Percentiles rank a stretch among this genome's conserved stretches.
Conservation (phyloP, 2,329 filamentous ascomycete species). For the Diaporthe citrichinensis region DNA sequence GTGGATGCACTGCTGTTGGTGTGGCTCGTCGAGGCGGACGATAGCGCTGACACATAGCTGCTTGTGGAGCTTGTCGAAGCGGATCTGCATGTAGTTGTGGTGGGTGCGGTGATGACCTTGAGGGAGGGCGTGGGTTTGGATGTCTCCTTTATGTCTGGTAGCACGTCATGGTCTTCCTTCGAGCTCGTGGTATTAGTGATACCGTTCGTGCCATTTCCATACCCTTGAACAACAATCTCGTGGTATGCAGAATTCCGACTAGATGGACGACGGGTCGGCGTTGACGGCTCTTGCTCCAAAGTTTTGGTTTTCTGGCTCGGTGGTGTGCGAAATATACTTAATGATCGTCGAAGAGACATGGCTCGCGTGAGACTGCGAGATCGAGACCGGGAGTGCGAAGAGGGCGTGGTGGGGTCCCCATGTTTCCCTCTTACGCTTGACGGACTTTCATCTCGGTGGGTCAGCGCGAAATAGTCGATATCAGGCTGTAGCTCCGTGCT, state of each 20-base stretch:
- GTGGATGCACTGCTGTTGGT: conserved; percentile 29
- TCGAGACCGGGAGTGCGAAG: background rate
- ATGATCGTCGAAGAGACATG: conserved; percentile 51
- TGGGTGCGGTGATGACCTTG: background rate
- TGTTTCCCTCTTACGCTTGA: background rate
- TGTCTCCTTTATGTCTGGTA: background rate
- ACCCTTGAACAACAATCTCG: conserved; percentile 67
- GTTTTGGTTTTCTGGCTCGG: conserved; percentile 12
- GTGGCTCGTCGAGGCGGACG: conserved; percentile 20
- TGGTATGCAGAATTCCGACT: conserved; percentile 53
- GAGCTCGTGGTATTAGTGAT: conserved; percentile 45
- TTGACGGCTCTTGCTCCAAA: background rate
- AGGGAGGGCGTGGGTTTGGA: background rate
- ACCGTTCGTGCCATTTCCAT: conserved; percentile 66
- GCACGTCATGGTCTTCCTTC: background rate
- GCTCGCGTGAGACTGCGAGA: conserved; percentile 49
- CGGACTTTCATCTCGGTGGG: conserved; percentile 49
- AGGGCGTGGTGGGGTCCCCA: background rate
- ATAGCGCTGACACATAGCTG: conserved; percentile 26
- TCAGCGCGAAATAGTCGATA: conserved; percentile 67
- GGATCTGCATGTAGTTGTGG: conserved; percentile 30
- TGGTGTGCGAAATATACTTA: conserved; percentile 49
- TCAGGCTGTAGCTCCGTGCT: conserved; percentile 63
- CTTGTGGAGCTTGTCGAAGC: conserved; percentile 38
- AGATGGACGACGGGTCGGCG: conserved; percentile 5